Conservation (phyloP, 768 basidiomycete genomes). For the Serpula lacrymans region DNA sequence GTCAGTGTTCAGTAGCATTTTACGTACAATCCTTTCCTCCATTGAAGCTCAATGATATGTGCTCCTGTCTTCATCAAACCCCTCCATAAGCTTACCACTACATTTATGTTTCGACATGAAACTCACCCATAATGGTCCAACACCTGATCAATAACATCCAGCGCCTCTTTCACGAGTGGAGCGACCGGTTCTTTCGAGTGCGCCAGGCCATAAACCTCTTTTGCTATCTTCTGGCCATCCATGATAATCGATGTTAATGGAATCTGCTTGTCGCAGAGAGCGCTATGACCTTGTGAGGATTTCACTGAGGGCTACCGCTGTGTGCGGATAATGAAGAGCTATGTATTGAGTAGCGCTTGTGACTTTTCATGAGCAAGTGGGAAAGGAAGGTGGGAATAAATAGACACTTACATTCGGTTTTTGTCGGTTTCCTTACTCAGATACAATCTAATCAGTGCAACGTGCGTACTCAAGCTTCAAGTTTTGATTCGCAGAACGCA, state of each 20-base stretch:
- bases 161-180: slow-evolving; percentile 67
- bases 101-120: slow-evolving; percentile 3
- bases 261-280: too few relatives aligned
- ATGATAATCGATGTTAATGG: slow-evolving; percentile 33
- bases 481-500: too few relatives aligned
- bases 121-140: slow-evolving; percentile 80
- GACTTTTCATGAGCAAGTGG: too few relatives aligned
- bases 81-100: slow-evolving; percentile 7
- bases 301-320: too few relatives aligned
- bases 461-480: too few relatives aligned
- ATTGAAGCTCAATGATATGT: slow-evolving; percentile 90
- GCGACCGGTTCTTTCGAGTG: slow-evolving; percentile 52
- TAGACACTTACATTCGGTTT: too few relatives aligned
- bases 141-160: slow-evolving; percentile 76
- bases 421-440: too few relatives aligned
- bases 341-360: too few relatives aligned
- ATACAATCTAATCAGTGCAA: too few relatives aligned
- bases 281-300: too few relatives aligned
- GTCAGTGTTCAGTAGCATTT: background rate
- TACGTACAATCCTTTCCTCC: slow-evolving; percentile 95
- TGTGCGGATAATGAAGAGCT: too few relatives aligned
- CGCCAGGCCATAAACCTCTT: slow-evolving; percentile 62
- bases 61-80: slow-evolving; percentile 64
- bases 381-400: too few relatives aligned
- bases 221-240: slow-evolving; percentile 50